phyloP scores from a whole-genome alignment of 2,329 filamentous ascomycete genomes.

The Meredithiella fracta region DNA sequence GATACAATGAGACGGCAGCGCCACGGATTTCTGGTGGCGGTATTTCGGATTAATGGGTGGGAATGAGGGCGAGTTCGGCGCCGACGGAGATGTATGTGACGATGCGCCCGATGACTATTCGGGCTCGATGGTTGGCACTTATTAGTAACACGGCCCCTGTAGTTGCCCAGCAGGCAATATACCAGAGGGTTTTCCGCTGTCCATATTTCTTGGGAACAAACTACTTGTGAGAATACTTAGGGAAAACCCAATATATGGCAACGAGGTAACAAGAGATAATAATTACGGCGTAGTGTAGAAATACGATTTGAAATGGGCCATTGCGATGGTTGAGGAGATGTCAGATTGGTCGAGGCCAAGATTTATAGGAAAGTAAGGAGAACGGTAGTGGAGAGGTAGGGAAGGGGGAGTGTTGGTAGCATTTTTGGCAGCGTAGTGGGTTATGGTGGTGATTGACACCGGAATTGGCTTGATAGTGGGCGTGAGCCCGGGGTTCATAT shows the following conservation, averaged over 20 bases:
- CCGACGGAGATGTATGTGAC: background rate
- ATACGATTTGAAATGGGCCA: background rate
- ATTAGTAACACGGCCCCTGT: background rate
- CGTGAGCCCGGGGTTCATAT: too few species aligned
- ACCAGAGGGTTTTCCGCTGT: background rate
- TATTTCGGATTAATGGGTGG: background rate
- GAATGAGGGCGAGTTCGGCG: background rate
- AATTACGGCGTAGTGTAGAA: background rate
- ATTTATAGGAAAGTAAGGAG: background rate
- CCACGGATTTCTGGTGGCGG: background rate
- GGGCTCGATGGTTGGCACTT: background rate
- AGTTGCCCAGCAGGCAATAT: background rate
- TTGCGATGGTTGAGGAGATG: background rate
- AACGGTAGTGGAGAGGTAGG: too few species aligned
- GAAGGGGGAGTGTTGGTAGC: background rate
- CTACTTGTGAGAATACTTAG: background rate
- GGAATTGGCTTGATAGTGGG: too few species aligned
- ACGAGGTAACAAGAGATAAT: background rate
- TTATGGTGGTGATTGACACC: too few species aligned
- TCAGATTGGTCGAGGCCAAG: background rate
- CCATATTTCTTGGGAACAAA: background rate
- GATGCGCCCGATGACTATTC: background rate
- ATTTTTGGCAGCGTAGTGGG: too few species aligned
- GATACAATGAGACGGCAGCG: background rate
- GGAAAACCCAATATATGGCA: background rate